Base-by-base conservation (phyloP, 2,329 filamentous ascomycete species). In the Fusarium sp. region DNA sequence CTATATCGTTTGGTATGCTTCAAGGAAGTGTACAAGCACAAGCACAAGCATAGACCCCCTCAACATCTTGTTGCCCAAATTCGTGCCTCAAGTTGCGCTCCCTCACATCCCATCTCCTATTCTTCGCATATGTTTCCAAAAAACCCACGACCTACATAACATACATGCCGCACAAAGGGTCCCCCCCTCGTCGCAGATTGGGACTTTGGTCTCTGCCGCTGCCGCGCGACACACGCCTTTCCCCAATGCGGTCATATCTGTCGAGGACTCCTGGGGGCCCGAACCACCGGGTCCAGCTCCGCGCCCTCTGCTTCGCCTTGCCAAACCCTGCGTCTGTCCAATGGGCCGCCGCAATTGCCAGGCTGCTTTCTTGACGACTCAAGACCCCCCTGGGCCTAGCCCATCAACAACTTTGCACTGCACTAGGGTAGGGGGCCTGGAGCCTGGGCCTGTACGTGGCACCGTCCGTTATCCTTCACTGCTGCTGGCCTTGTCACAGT, bases 221-320 rank as follows among this genome's bases (percentile, higher is more conserved):
- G 38, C 38, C 38, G 38, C 38, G 38, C 51, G 27, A 51, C 27
- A 46, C 59, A 38, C 33, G 44, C 55, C 42, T 36, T 69, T 22
- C 56, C 75, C 75, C 56, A 64, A 77, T 67, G 6, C 22, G 66
- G 75, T 17, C 59, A 77, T 77, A 77, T 75, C 40, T 57, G 24
- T 75, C 75, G 75, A 77, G 67, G 55, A 46, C 38, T 22, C 44
- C 58, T 63, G 69, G 55, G 38, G 61, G 62, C 22, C 62, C 62
- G 59, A 74, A 62, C 61, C 69, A 57, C 62, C 62, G 62, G 64
- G 61, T 67, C 63, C 60, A 58, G 66, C 63, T 75, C 61, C 62
- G 56, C 58, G 49, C 42, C 55, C 36, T 49, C 33, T 58, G 56
- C 64, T 74, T 72, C 57, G 67, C 64, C 59, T 71, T 69, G 64